Base-by-base conservation (phyloP, 2,329 filamentous ascomycete species). In the Sarocladium kiliense region DNA sequence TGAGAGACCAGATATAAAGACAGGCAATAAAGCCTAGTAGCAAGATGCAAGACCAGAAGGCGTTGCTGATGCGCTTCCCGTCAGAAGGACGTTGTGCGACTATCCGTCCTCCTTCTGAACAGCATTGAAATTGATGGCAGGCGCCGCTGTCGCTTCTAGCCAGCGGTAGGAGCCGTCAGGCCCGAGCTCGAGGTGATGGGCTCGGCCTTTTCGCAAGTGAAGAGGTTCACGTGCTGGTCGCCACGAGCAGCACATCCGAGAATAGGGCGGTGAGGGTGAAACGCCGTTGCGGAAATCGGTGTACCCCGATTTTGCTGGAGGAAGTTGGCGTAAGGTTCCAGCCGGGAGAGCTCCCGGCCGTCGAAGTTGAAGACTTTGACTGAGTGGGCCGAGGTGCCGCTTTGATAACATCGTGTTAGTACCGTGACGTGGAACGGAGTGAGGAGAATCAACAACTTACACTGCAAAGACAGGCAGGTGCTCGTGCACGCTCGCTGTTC, bases 401-500 rank as follows among this genome's bases (percentile, higher is more conserved):
- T 96, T 18, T 47, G 26, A 36, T 41, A 51, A 23, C 57, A 25
- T 34, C n/a, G 23, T 39, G 53, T 21, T n/a, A 16, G 21, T 19
- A 21, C 34, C 26, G 45, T 39, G 23, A 14, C 5, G 18, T 16
- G 23, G 3, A 27, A 7, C 9, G 7, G 7, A 4, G 7, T 9
- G 21, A 27, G n/a, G n/a, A 30, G 4, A 23, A 30, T 3, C n/a
- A 3, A 7, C 23, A n/a, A 84, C 87, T 79, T 86, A 92, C 88
- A 92, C 84, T 62, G 91, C 91, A 75, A 99, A 97, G 12, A 99
- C 92, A 25, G 94, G 94, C 54, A 96, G 84, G 71, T 99, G 94
- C 71, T 99, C 94, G 69, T 99, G 94, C 41, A 94, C 92, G 68
- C 89, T 94, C 56, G 96, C 81, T 18, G 90, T 96, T 55, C 91